Evolutionary conservation across 371 early-diverging fungal species (phyloP).

Genomic region (Mucor piriformis): DNA sequence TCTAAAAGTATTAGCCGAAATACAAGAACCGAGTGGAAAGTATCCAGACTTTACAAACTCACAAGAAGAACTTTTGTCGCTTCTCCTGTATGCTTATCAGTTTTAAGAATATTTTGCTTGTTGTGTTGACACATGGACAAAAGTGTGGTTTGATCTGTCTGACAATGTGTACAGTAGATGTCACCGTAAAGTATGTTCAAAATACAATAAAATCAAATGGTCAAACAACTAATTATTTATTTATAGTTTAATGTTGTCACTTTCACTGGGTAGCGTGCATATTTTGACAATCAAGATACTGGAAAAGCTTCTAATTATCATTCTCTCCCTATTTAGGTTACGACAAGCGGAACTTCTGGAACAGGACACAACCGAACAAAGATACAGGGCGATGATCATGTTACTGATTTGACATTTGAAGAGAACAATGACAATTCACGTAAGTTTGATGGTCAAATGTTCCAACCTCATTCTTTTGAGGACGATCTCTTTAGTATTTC

Average conservation of each 20-base stretch:
- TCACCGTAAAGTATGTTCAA: slow-evolving; percentile 40
- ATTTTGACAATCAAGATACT: not conserved
- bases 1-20: slow-evolving; percentile 39
- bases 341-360: slow-evolving; percentile 17
- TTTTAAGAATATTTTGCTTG: slow-evolving; percentile 51
- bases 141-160: slow-evolving; percentile 57
- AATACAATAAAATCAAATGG: not conserved
- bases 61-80: slow-evolving; percentile 57
- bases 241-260: slow-evolving; percentile 56
- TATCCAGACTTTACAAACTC: slow-evolving; percentile 46
- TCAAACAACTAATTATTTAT: not conserved
- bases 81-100: slow-evolving; percentile 47
- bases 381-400: slow-evolving; percentile 17
- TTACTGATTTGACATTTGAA: slow-evolving; percentile 32
- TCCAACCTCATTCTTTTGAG: slow-evolving; percentile 15
- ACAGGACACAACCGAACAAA: slow-evolving; percentile 20
- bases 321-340: slow-evolving; percentile 24
- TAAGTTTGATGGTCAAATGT: slow-evolving; percentile 18
- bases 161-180: slow-evolving; percentile 58
- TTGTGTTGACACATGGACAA: slow-evolving; percentile 51
- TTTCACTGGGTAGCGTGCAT: slow-evolving; percentile 55
- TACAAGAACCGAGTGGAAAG: slow-evolving; percentile 49
- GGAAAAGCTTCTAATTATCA: slow-evolving; percentile 17
- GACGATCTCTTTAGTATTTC: slow-evolving; percentile 16
- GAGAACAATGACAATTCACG: slow-evolving; percentile 17